phyloP scores from a whole-genome alignment of 768 basidiomycete genomes.

The Rossbeevera mucosa region DNA sequence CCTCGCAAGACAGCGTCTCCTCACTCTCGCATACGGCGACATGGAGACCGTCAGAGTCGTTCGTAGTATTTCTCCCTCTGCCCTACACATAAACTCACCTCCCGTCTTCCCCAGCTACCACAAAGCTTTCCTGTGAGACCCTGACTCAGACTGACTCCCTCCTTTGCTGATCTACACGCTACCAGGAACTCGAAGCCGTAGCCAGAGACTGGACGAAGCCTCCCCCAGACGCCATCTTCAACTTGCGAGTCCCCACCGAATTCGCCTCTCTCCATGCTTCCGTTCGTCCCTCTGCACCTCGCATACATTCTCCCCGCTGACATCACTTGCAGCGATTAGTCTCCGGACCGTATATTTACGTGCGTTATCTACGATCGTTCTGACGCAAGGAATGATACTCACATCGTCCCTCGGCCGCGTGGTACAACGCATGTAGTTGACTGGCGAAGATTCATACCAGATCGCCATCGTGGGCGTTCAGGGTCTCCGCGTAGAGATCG shows the following conservation, averaged over 20 bases:
- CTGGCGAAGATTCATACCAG: slow-evolving; percentile 83
- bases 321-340: slow-evolving; percentile 57
- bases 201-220: slow-evolving; percentile 86
- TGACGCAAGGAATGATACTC: slow-evolving; percentile 6
- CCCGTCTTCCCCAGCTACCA: slow-evolving; percentile 52
- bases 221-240: slow-evolving; percentile 72
- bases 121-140: slow-evolving; percentile 55
- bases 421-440: slow-evolving; percentile 46
- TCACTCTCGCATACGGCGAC: slow-evolving; percentile 78
- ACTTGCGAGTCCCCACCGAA: slow-evolving; percentile 80
- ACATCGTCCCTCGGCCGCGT: slow-evolving; percentile 18
- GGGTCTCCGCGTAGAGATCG: slow-evolving; percentile 81
- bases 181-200: slow-evolving; percentile 72
- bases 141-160: not conserved
- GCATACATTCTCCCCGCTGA: slow-evolving; percentile 19
- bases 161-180: slow-evolving; percentile 5
- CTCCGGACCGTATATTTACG: slow-evolving; percentile 80
- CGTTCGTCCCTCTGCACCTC: slow-evolving; percentile 40
- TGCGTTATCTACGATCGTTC: slow-evolving; percentile 34
- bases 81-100: not conserved
- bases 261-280: slow-evolving; percentile 81
- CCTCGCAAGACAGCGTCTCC: slow-evolving; percentile 65
- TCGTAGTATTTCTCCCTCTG: slow-evolving; percentile 10
- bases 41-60: slow-evolving; percentile 83
- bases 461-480: slow-evolving; percentile 82